Conservation (phyloP, 2,329 filamentous ascomycete species). For the Exophiala bonariae region DNA sequence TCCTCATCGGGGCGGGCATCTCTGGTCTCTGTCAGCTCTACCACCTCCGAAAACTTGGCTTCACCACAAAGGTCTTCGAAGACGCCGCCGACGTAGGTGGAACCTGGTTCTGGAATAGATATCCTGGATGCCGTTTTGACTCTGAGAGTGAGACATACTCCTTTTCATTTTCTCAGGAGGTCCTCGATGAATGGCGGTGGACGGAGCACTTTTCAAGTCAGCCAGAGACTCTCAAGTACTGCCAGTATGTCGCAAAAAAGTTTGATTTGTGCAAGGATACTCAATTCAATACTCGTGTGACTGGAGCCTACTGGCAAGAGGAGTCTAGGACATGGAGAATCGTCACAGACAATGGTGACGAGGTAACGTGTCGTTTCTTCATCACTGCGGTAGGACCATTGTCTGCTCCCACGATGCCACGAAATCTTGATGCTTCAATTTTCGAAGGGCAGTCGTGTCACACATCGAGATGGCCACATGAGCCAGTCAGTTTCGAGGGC, state of each 20-base stretch:
- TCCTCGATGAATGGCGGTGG: slow-evolving; percentile 28
- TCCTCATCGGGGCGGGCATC: slow-evolving; percentile 58
- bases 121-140: slow-evolving; percentile 37
- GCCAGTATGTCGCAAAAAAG: slow-evolving; percentile 45
- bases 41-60: slow-evolving; percentile 37
- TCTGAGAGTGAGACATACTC: slow-evolving; percentile 32
- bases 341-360: slow-evolving; percentile 39
- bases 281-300: slow-evolving; percentile 44
- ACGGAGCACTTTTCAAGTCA: slow-evolving; percentile 23
- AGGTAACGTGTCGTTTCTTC: slow-evolving; percentile 42
- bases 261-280: slow-evolving; percentile 45
- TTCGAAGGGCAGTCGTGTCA: slow-evolving; percentile 62
- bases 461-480: slow-evolving; percentile 62
- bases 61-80: slow-evolving; percentile 34
- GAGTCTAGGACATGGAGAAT: slow-evolving; percentile 42
- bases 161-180: slow-evolving; percentile 29
- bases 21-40: slow-evolving; percentile 43
- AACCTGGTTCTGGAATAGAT: slow-evolving; percentile 20
- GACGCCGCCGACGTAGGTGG: slow-evolving; percentile 6
- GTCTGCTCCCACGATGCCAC: slow-evolving; percentile 59
- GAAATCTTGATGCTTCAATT: slow-evolving; percentile 56
- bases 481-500: slow-evolving; percentile 53
- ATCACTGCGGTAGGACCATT: slow-evolving; percentile 52
- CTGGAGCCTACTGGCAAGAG: slow-evolving; percentile 40
- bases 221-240: slow-evolving; percentile 40